phyloP scores from a whole-genome alignment of 345 rosid genomes.

The Eucalyptus dawsonii region DNA sequence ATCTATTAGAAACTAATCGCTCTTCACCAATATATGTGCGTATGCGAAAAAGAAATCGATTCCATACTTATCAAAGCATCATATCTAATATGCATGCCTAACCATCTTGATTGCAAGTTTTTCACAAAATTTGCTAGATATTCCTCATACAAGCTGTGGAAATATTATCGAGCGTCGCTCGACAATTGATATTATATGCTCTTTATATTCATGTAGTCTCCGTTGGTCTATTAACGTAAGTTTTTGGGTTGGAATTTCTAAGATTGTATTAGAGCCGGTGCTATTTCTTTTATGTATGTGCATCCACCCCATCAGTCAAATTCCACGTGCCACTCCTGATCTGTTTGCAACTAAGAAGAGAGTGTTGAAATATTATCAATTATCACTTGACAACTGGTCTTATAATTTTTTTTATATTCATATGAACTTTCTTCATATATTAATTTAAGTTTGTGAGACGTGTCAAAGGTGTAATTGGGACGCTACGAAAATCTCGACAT shows the following conservation, averaged over 20 bases:
- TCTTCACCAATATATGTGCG: background rate
- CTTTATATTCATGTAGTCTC: background rate
- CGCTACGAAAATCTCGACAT: background rate
- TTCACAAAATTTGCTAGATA: background rate
- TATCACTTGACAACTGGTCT: rapidly evolving
- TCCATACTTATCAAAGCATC: background rate
- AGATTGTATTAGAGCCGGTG: background rate
- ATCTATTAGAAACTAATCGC: background rate
- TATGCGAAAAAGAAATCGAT: background rate
- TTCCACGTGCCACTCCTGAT: background rate
- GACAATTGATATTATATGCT: background rate
- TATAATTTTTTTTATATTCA: background rate
- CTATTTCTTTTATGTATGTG: background rate
- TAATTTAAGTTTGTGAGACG: background rate
- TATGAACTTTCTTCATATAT: background rate
- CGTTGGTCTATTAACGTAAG: background rate
- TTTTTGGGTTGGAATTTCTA: background rate
- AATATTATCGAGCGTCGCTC: background rate
- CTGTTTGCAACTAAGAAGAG: background rate
- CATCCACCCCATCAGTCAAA: background rate
- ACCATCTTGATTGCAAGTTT: background rate
- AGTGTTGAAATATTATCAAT: background rate
- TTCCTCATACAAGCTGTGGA: background rate
- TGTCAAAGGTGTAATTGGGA: background rate
- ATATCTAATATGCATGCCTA: background rate